Evolutionary conservation across 2,329 filamentous ascomycete species (phyloP).

Genomic region (Fusarium verticillioides): DNA sequence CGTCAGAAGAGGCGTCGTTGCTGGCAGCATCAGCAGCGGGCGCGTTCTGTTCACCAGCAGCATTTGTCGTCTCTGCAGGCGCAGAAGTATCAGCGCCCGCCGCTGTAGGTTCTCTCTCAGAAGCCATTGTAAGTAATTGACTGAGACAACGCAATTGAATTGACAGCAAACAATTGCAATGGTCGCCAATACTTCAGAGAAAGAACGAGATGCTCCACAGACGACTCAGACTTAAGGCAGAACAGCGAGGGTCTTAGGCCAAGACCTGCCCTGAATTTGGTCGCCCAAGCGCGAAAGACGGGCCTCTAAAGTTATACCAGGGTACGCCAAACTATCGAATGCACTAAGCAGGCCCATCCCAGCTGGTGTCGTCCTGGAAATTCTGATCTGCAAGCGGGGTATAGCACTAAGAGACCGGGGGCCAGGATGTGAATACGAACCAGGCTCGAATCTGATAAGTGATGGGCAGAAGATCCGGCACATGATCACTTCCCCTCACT

Average conservation of each 20-base stretch:
- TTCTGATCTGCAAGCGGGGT: conserved; percentile 29
- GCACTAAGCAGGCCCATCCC: background rate
- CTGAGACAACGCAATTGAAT: background rate
- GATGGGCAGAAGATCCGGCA: conserved; percentile 5
- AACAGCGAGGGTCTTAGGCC: background rate
- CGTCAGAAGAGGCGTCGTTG: conserved; percentile 20
- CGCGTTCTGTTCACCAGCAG: background rate
- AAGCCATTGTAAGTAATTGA: background rate
- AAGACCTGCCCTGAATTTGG: background rate
- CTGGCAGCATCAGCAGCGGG: conserved; percentile 8
- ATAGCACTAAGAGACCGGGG: background rate
- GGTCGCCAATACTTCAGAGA: background rate
- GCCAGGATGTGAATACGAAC: conserved; percentile 7
- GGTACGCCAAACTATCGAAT: background rate
- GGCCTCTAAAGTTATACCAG: conserved; percentile 19
- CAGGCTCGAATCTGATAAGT: background rate
- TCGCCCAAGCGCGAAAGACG: background rate
- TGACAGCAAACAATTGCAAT: background rate
- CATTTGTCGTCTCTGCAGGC: background rate
- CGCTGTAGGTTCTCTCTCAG: background rate
- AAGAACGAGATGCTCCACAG: background rate
- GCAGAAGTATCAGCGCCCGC: background rate
- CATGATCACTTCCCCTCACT: conserved; percentile 23
- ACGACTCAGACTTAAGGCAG: background rate
- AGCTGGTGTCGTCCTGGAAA: background rate